Evolutionary conservation across 768 basidiomycete genomes (phyloP).

Genomic region (Psilocybe cyanescens): DNA sequence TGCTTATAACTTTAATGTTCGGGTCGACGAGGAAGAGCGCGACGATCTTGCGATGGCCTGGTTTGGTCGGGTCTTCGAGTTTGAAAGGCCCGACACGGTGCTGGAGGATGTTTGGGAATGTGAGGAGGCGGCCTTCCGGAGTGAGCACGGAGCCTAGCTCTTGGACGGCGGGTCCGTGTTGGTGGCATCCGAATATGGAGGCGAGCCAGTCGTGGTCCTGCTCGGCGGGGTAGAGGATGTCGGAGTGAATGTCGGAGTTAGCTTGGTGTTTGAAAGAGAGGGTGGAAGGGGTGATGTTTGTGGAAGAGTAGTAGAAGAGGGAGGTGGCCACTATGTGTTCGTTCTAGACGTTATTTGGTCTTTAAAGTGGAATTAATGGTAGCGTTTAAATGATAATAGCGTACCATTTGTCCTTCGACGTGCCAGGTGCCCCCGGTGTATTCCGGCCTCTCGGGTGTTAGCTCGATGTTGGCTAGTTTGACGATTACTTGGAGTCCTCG

Average conservation of each 20-base stretch:
- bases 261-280: constrained; percentile 29
- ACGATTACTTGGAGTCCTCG: constrained; percentile 28
- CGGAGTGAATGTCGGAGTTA: not conserved
- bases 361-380: not conserved
- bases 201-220: constrained; percentile 33
- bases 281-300: constrained; percentile 27
- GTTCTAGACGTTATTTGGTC: constrained; percentile 25
- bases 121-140: constrained; percentile 37
- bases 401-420: constrained; percentile 31
- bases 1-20: constrained; percentile 30
- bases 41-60: constrained; percentile 47
- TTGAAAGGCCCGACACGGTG: constrained; percentile 42
- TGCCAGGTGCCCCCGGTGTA: constrained; percentile 33
- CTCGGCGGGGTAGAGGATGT: constrained; percentile 16
- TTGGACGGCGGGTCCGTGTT: constrained; percentile 28
- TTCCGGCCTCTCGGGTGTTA: constrained; percentile 33
- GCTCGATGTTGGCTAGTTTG: constrained; percentile 32
- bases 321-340: constrained; percentile 36
- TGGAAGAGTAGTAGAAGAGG: constrained; percentile 31
- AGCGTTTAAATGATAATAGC: not conserved
- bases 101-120: constrained; percentile 47
- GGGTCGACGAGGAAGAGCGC: constrained; percentile 47
- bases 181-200: constrained; percentile 28
- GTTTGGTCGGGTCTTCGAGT: constrained; percentile 38
- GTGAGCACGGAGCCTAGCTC: constrained; percentile 37